These are phyloP conservation scores for Herpotrichia juniperi DNA, from an alignment of 2,329 filamentous ascomycete genomes.

Conservation along the genomic window DNA sequence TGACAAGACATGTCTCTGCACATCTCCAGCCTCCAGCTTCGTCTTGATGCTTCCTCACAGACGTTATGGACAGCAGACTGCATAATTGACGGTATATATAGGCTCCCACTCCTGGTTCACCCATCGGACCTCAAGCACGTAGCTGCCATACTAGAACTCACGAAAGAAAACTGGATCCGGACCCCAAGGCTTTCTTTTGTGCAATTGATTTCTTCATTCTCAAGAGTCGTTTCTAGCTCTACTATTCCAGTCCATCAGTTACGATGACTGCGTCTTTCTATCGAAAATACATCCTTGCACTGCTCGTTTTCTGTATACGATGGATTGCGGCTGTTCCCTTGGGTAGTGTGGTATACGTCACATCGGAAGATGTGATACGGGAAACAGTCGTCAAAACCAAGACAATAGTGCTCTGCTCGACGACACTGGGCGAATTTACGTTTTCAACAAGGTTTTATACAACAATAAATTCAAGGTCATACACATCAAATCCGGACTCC, in stretches of 20 bases:
- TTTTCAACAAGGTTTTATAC: no score
- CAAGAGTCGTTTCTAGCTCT: no score
- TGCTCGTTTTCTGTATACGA: background rate
- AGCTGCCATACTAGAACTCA: no score
- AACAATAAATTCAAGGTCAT: background rate
- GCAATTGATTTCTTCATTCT: no score
- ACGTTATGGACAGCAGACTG: no score
- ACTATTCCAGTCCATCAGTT: background rate
- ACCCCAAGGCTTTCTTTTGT: no score
- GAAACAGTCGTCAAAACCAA: slow-evolving; percentile 1
- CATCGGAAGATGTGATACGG: background rate
- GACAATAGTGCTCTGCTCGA: background rate
- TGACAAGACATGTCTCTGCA: background rate
- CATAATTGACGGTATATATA: no score
- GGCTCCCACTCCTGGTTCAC: no score
- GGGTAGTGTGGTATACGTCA: background rate
- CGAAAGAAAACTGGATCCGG: no score
- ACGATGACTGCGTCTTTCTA: background rate
- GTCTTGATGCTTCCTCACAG: background rate
- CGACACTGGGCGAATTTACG: background rate
- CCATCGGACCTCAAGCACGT: no score
- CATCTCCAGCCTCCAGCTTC: background rate
- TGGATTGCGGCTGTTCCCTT: background rate
- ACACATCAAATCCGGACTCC: background rate
- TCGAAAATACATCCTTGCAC: background rate